Base-by-base conservation (phyloP, 306 rosid species). In the Malus asiatica region DNA sequence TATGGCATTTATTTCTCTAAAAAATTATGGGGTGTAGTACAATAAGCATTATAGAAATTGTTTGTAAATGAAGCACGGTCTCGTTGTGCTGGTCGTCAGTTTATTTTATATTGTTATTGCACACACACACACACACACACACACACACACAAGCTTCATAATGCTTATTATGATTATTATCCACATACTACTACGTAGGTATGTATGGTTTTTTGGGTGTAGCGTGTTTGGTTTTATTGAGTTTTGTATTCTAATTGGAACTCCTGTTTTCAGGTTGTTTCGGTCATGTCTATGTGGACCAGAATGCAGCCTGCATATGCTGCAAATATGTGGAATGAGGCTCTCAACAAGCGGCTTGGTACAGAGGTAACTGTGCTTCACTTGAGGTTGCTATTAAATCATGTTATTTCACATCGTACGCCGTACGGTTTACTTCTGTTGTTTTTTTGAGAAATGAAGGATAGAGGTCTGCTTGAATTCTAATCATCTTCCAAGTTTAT, bases 271-370 rank as follows among this genome's bases (percentile, higher is more conserved):
- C 93, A 95, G 98, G 97, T 95, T 78, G 89, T 86, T 86, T 95
- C 98, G 89, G 96, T 95, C 93, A 95, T 95, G 97, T 90, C 98
- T 77, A 90, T 95, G 96, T 95, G 97, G 98, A 89, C 95, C 27
- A 87, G 96, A 76, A 32, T 95, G 97, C 98, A 95, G 92, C 98
- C 98, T 27, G 82, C 90, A 16, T 95, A 92, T 88, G 98, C 98
- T 87, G 97, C 97, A 77, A 95, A 92, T 80, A 95, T 95, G 98
- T 95, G 95, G 97, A 95, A 95, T 84, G 98, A 95, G 84, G 98
- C 98, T 48, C 87, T 95, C 77, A 95, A 95, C 84, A 95, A 90
- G 92, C 92, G 98, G 33, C 86, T 92, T 32, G 96, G 92, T 78
- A 92, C 98, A 30, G 96, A 92, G 96, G 97, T 95, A 84, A 79